These are phyloP conservation scores for Penicillium olsonii DNA, from an alignment of 2,329 filamentous ascomycete species.

Conservation along the genomic window DNA sequence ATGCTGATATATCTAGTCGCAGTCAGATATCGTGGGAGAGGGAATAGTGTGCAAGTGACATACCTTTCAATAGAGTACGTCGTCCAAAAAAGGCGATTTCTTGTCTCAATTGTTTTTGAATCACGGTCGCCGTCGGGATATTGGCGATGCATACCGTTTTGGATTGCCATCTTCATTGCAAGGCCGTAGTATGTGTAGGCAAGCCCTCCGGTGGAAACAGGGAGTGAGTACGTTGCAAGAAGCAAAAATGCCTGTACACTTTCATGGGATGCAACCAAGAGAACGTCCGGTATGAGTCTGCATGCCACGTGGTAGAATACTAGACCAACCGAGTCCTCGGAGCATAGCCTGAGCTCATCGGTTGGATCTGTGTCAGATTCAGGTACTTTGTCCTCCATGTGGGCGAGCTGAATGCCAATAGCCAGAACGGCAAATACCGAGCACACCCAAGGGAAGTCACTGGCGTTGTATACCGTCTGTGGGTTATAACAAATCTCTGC, in stretches of 20 bases:
- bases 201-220: conserved; percentile 57
- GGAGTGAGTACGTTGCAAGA: conserved; percentile 56
- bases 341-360: conserved; percentile 33
- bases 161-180: conserved; percentile 58
- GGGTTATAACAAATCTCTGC: conserved; percentile 37
- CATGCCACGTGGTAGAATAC: conserved; percentile 58
- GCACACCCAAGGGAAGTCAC: conserved; percentile 41
- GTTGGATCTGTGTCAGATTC: conserved; percentile 18
- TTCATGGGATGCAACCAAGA: conserved; percentile 56
- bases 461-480: conserved; percentile 30
- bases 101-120: conserved; percentile 51
- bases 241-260: conserved; percentile 60
- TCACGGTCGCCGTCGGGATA: conserved; percentile 50
- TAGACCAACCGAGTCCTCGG: conserved; percentile 55
- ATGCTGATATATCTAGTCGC: conserved; percentile 52
- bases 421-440: conserved; percentile 43
- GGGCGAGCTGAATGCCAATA: conserved; percentile 45
- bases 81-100: conserved; percentile 60
- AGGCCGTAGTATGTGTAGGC: conserved; percentile 59
- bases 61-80: conserved; percentile 58
- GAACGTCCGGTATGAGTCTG: conserved; percentile 57
- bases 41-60: conserved; percentile 2
- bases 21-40: conserved; percentile 2
- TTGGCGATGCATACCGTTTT: conserved; percentile 61
- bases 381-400: conserved; percentile 37